Evolutionary conservation across 345 rosid genomes (phyloP).

Genomic region (Boechera retrofracta): DNA sequence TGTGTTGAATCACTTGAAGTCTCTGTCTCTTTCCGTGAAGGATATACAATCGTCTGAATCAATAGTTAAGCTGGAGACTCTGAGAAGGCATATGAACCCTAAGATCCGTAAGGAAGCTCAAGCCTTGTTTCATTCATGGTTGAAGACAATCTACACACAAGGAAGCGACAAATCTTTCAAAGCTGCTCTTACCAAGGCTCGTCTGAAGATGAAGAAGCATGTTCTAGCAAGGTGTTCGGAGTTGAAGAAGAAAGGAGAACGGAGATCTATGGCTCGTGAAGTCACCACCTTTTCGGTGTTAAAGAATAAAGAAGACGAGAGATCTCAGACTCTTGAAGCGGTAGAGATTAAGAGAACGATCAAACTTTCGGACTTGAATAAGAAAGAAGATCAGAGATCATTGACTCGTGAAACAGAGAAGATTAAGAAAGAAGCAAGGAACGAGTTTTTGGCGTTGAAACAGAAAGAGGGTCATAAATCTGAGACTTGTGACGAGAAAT

Average conservation of each 20-base stretch:
- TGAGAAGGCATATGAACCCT: too few relatives aligned
- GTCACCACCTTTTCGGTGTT: background rate
- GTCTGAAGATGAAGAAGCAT: background rate
- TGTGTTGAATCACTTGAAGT: background rate
- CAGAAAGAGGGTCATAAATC: background rate
- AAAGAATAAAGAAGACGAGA: background rate
- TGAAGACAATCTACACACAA: constrained; percentile 1
- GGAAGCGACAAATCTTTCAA: constrained; percentile 1
- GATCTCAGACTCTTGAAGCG: background rate
- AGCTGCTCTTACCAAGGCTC: background rate
- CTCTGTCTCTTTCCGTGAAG: background rate
- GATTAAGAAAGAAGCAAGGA: background rate
- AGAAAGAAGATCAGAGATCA: background rate
- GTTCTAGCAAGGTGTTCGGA: background rate
- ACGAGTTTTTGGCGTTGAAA: background rate
- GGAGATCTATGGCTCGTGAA: background rate
- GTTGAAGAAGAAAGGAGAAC: background rate
- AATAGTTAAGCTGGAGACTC: too few relatives aligned
- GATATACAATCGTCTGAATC: background rate
- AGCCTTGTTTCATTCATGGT: constrained; percentile 10
- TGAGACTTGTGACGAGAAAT: background rate
- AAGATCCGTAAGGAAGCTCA: too few relatives aligned
- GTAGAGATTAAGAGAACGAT: background rate
- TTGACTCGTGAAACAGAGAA: background rate
- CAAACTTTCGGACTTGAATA: background rate